Evolutionary conservation across 345 rosid species (phyloP), one percentile per base, ranked within the genome.

Genomic region (Conringia planisiliqua): DNA sequence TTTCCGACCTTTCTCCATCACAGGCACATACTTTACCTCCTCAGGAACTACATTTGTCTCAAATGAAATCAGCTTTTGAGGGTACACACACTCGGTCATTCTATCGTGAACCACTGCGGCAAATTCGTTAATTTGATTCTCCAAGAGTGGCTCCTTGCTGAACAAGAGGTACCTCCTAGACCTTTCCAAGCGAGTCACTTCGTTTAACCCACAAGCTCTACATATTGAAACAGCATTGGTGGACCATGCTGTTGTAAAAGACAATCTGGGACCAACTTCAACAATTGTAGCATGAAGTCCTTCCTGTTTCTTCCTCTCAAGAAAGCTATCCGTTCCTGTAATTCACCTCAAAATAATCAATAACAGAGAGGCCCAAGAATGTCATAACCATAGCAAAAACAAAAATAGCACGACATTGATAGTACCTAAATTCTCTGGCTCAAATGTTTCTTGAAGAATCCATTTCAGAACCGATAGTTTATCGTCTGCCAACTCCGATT

Each of bases 241-340:
- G 22, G 98, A 94, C 98, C 97, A 94, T 1, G 97, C 97, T 22
- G 98, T 91, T 4, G 97, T 88, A 66, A 94, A 94, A 9, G 98
- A 94, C 72, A 94, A 56, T 70, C 97, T 80, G 0, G 98, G 97
- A 59, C 97, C 97, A 69, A 89, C 97, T 84, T 94, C 98, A 60
- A 88, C 77, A 18, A 90, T 85, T 42, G 79, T 83, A 30, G 82
- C 69, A 74, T 71, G 70, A 55, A 91, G 77, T 38, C 90, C 90
- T 71, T 85, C 90, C 48, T 84, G 88, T 72, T 38, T 84, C 85
- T 85, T 88, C 90, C 71, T 90, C 79, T 82, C 93, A 0, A 94
- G 93, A 82, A 91, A 91, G 81, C 97, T 90, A 61, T 83, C 80
- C 1, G 78, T 58, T 1, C 84, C 97, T 83, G 87, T 76, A 77